A percentile compares a stretch with the other conserved stretches of the same genome.
phyloP scores from a whole-genome alignment of 1,284 basidiomycete genomes.

The Ceratobasidium sp. region DNA sequence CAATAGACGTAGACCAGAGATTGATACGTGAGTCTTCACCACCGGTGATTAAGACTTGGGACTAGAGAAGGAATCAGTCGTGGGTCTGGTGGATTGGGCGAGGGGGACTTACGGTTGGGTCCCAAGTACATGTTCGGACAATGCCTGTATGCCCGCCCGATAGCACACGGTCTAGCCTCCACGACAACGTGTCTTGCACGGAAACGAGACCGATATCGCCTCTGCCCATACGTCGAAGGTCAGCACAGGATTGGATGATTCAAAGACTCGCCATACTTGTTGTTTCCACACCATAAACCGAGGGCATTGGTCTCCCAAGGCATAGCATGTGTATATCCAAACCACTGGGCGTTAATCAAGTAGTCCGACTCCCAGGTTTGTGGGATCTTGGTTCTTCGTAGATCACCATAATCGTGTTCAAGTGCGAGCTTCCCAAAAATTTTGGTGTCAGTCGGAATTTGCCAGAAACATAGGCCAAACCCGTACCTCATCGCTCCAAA shows the following conservation, averaged over 20 bases:
- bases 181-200: constrained; percentile 57
- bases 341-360: constrained; percentile 60
- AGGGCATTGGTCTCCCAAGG: constrained; percentile 52
- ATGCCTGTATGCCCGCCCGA: constrained; percentile 67
- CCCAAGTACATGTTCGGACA: constrained; percentile 70
- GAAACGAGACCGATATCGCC: constrained; percentile 70
- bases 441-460: too few relatives aligned
- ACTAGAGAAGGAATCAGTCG: constrained; percentile 54
- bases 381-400: constrained; percentile 63
- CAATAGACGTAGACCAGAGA: constrained; percentile 59
- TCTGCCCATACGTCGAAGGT: constrained; percentile 56
- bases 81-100: constrained; percentile 42
- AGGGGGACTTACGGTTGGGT: constrained; percentile 64
- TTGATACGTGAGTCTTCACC: constrained; percentile 73
- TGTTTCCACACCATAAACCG: constrained; percentile 71
- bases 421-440: constrained; percentile 64
- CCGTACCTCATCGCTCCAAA: constrained; percentile 77
- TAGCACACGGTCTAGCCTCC: constrained; percentile 68
- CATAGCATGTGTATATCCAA: constrained; percentile 34
- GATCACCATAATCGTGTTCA: constrained; percentile 63
- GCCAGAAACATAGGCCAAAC: constrained; percentile 10
- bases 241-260: constrained; percentile 39
- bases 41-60: constrained; percentile 67
- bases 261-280: constrained; percentile 62
- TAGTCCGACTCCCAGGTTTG: constrained; percentile 74